These are phyloP conservation scores for Athelia sp. DNA, from an alignment of 1,284 basidiomycete species.

Conservation along the genomic window DNA sequence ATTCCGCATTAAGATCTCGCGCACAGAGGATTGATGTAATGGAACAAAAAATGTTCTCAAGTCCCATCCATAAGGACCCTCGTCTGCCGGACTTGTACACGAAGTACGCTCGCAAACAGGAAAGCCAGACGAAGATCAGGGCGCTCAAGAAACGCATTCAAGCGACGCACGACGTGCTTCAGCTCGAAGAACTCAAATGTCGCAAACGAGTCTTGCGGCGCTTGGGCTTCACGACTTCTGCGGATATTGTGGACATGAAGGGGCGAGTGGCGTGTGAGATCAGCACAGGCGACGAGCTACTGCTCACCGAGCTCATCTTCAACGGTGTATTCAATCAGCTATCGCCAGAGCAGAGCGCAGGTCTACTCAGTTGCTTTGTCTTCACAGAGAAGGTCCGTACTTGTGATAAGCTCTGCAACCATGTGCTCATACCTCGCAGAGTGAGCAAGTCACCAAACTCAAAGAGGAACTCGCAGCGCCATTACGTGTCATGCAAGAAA, in stretches of 20 bases:
- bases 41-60: conserved; percentile 77
- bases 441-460: conserved; percentile 81
- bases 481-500: conserved; percentile 91
- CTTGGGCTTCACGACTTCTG: conserved; percentile 83
- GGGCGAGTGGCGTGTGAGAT: conserved; percentile 99
- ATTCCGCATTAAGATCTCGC: conserved; percentile 3
- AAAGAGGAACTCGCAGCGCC: conserved; percentile 93
- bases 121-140: conserved; percentile 66
- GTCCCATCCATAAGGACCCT: conserved; percentile 71
- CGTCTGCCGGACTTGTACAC: conserved; percentile 78
- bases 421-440: conserved; percentile 41
- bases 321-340: conserved; percentile 93
- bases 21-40: conserved; percentile 83
- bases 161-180: conserved; percentile 88
- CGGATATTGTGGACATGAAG: conserved; percentile 97
- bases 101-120: conserved; percentile 75
- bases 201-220: conserved; percentile 92
- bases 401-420: neutral
- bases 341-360: conserved; percentile 89
- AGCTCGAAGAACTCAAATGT: conserved; percentile 95
- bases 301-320: conserved; percentile 97
- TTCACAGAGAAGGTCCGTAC: conserved; percentile 89
- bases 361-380: conserved; percentile 92
- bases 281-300: conserved; percentile 92
- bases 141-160: conserved; percentile 82